Evolutionary conservation across 768 basidiomycete species (phyloP).

Genomic region (Pleurotus ostreatus): DNA sequence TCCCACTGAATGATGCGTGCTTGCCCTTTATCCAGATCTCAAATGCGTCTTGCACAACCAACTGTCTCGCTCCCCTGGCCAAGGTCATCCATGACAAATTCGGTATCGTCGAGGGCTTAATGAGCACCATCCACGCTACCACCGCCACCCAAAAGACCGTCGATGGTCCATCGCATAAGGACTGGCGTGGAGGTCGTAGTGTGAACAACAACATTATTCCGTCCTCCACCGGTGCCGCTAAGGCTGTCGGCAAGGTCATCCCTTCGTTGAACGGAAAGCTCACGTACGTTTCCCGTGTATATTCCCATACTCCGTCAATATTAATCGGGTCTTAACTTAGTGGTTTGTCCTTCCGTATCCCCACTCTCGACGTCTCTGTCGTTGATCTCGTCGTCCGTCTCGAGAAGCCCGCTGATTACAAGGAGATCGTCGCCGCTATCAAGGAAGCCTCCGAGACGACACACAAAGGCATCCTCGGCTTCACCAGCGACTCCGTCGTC

Average conservation of each 20-base stretch:
- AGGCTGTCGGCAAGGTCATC: slow-evolving; percentile 99
- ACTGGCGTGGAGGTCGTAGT: slow-evolving; percentile 96
- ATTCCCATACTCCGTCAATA: too few species aligned
- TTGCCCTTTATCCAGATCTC: slow-evolving; percentile 57
- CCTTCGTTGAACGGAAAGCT: slow-evolving; percentile 96
- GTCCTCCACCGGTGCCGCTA: slow-evolving; percentile 97
- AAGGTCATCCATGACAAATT: slow-evolving; percentile 98
- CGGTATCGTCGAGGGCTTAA: slow-evolving; percentile 93
- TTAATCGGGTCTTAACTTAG: slow-evolving; percentile 29
- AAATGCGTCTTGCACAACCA: slow-evolving; percentile 99
- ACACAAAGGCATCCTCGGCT: slow-evolving; percentile 74
- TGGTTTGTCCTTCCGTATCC: slow-evolving; percentile 96
- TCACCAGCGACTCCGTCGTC: slow-evolving; percentile 93
- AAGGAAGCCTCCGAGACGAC: slow-evolving; percentile 72
- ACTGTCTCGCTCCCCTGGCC: slow-evolving; percentile 97
- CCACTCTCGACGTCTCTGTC: slow-evolving; percentile 94
- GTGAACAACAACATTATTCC: slow-evolving; percentile 99
- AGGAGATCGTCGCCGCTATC: slow-evolving; percentile 83
- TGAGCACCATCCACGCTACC: slow-evolving; percentile 98
- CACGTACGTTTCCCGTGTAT: slow-evolving; percentile 52
- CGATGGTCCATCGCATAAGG: slow-evolving; percentile 91
- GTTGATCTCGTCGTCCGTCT: slow-evolving; percentile 95
- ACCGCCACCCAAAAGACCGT: slow-evolving; percentile 96
- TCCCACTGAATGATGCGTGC: too few species aligned
- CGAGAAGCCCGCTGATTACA: slow-evolving; percentile 82